Base-by-base conservation (phyloP, 2,329 filamentous ascomycete species). In the Sporothrix pseudoabietina region DNA sequence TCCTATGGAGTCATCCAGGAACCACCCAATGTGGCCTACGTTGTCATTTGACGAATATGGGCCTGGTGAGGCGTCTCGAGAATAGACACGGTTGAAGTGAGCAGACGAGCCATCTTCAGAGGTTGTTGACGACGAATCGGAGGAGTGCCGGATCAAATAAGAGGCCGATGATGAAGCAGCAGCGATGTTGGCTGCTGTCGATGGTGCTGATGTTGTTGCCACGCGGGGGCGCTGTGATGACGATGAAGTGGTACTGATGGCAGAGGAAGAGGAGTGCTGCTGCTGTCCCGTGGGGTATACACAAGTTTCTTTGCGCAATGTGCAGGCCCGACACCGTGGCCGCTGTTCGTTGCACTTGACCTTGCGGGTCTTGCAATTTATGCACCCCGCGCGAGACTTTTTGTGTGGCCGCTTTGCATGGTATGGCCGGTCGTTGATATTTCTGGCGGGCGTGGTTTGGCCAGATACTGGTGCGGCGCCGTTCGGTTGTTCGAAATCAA, bases 261-360 rank as follows among this genome's bases (percentile, higher is more conserved):
- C 55, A 7, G n/a, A 55, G 10, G 26, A 52, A 4, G n/a, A 49
- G 2, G 22, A 39, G 19, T 69, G 49, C 26, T 41, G n/a, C 10
- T 69, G 41, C 26, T 41, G n/a, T 19, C 69, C 10, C 19, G 47
- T 39, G 0, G 81, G 81, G 77, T 88, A 89, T 71, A 84, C 78
- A 77, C 87, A 89, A 2, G 80, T 78, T 71, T 84, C 83, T 72
- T 82, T 83, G 73, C 87, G 83, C 74, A 85, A 78, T 57, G 79
- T 82, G 78, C 87, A 89, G 41, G 83, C 81, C 55, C 83, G 82
- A 76, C 87, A 89, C 2, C 80, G 77, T 0, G 87, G 87, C 39
- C 82, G 83, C 5, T 77, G 81, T 77, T 89, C 86, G 74, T 87
- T 84, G 79, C 87, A 88, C 79, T 87, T 88, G 71, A 87, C 85